phyloP scores from a whole-genome alignment of 257 asterid genomes.

The Thymus mandschuricus region DNA sequence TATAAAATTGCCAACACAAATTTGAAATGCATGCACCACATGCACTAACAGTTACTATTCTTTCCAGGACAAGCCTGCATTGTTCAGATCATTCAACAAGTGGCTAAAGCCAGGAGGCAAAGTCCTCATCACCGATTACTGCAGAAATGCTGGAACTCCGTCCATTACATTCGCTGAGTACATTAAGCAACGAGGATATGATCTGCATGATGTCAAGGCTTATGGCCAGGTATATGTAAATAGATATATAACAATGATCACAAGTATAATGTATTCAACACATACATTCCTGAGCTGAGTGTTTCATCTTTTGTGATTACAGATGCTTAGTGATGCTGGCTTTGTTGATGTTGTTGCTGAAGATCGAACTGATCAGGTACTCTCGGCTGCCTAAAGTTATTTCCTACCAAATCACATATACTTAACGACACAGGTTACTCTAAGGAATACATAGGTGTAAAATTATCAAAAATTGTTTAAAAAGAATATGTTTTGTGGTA shows the following conservation, averaged over 20 bases:
- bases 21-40: too few relatives aligned
- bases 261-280: not conserved
- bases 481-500: constrained; percentile 12
- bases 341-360: constrained; percentile 82
- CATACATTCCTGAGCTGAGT: not conserved
- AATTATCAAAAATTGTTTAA: too few relatives aligned
- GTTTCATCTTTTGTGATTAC: constrained; percentile 24
- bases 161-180: constrained; percentile 72
- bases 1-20: too few relatives aligned
- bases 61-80: constrained; percentile 88
- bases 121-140: constrained; percentile 89
- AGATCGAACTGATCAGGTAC: constrained; percentile 94
- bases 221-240: constrained; percentile 70
- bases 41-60: not conserved
- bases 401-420: not conserved
- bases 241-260: not conserved
- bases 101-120: constrained; percentile 99
- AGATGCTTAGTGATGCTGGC: constrained; percentile 97
- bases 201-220: constrained; percentile 76
- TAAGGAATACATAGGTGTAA: too few relatives aligned
- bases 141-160: constrained; percentile 76
- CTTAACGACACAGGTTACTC: not conserved
- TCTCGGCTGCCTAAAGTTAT: not conserved
- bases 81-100: constrained; percentile 85
- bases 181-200: constrained; percentile 91